These are phyloP conservation scores for Tritrichomonas musculus DNA, from an alignment of 208 protist genomes.

Conservation along the genomic window DNA sequence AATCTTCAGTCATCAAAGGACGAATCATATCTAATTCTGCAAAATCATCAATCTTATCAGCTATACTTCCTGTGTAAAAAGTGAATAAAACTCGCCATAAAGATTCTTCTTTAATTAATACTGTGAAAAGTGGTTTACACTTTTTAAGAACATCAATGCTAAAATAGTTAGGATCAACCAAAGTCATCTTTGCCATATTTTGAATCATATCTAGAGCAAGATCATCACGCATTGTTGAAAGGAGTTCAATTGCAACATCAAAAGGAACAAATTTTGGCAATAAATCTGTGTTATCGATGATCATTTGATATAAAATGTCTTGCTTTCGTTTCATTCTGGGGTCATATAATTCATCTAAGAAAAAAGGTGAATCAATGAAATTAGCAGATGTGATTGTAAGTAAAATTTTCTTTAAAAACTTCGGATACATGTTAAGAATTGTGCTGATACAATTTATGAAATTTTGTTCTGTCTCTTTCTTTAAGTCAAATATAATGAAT, in stretches of 20 bases:
- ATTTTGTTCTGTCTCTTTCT: neutral
- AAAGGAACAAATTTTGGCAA: neutral
- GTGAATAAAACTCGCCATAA: neutral
- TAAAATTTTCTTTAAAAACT: neutral
- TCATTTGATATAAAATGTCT: neutral
- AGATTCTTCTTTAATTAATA: neutral
- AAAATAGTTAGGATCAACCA: neutral
- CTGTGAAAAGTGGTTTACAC: neutral
- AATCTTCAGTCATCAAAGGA: neutral
- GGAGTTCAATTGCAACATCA: neutral
- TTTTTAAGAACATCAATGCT: neutral
- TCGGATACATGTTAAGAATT: neutral
- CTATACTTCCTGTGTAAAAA: neutral
- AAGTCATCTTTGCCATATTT: neutral
- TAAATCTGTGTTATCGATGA: neutral
- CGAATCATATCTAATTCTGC: neutral
- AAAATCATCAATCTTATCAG: neutral
- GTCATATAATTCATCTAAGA: neutral
- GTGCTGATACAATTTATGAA: neutral
- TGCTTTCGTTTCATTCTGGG: neutral
- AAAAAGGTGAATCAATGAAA: neutral
- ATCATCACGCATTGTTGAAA: neutral
- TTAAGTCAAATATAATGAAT: neutral
- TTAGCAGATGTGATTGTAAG: neutral
- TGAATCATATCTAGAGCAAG: neutral